phyloP scores from a whole-genome alignment of 202 grass and related monocot genomes.

The Alloteropsis angusta region DNA sequence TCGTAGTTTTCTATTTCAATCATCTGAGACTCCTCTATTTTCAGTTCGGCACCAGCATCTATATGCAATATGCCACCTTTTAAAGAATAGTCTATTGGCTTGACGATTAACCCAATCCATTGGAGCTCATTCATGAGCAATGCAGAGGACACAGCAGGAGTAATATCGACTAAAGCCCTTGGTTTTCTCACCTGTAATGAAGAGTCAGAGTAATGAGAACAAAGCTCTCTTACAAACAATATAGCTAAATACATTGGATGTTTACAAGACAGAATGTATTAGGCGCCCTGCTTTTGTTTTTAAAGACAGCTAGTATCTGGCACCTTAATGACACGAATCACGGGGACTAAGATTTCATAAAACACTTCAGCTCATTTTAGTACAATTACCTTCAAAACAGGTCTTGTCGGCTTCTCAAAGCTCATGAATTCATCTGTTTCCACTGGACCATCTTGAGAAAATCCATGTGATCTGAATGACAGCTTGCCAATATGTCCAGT shows the following conservation, averaged over 20 bases:
- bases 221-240: background rate
- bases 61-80: slow-evolving; percentile 83
- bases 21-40: slow-evolving; percentile 76
- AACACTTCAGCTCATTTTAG: background rate
- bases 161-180: slow-evolving; percentile 91
- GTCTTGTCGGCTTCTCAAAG: slow-evolving; percentile 88
- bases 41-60: slow-evolving; percentile 83
- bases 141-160: slow-evolving; percentile 73
- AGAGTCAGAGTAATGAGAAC: slow-evolving; percentile 1
- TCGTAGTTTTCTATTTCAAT: slow-evolving; percentile 80
- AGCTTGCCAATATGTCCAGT: slow-evolving; percentile 97
- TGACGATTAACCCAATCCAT: slow-evolving; percentile 94
- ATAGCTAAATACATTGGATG: background rate
- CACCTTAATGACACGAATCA: slow-evolving; percentile 5
- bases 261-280: slow-evolving; percentile 5
- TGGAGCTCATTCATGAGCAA: slow-evolving; percentile 98
- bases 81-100: slow-evolving; percentile 82
- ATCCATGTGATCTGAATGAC: slow-evolving; percentile 92
- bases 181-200: slow-evolving; percentile 78
- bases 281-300: slow-evolving; percentile 1
- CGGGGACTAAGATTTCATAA: background rate
- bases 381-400: slow-evolving; percentile 81
- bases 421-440: slow-evolving; percentile 96
- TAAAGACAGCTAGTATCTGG: slow-evolving; percentile 3
- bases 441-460: slow-evolving; percentile 86